phyloP scores from a whole-genome alignment of 2,329 filamentous ascomycete genomes.

The Neofusicoccum kwambonambiense region DNA sequence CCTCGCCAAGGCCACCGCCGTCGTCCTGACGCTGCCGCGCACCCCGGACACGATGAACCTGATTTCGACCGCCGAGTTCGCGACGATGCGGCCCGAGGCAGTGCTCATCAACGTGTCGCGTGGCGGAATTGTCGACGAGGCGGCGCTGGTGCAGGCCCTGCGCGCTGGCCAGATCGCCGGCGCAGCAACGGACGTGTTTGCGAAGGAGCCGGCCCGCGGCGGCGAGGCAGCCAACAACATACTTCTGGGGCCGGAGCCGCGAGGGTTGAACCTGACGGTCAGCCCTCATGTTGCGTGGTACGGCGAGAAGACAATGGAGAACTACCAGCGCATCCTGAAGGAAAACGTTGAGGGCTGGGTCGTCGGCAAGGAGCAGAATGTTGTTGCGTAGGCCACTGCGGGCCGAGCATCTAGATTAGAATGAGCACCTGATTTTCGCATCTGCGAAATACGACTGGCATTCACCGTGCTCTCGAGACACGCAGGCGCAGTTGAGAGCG shows the following conservation, averaged over 20 bases:
- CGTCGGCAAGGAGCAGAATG: constrained; percentile 39
- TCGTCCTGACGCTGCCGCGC: constrained; percentile 37
- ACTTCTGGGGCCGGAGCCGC: constrained; percentile 44
- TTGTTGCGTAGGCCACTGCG: constrained; percentile 25
- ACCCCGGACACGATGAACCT: constrained; percentile 33
- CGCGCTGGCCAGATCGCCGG: constrained; percentile 47
- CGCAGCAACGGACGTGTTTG: constrained; percentile 53
- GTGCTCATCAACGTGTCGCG: constrained; percentile 52
- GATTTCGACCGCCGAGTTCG: constrained; percentile 41
- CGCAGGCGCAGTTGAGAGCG: too few relatives aligned
- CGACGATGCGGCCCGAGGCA: constrained; percentile 45
- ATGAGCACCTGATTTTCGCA: too few relatives aligned
- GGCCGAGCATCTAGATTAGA: too few relatives aligned
- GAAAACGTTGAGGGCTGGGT: constrained; percentile 49
- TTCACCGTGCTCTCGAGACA: too few relatives aligned
- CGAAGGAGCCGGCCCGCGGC: constrained; percentile 46
- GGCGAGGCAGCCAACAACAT: constrained; percentile 39
- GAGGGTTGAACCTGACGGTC: constrained; percentile 50
- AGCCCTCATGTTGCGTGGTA: constrained; percentile 57
- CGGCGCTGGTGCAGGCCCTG: constrained; percentile 47
- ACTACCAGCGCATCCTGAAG: constrained; percentile 45
- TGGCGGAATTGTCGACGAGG: constrained; percentile 53
- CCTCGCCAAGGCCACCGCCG: constrained; percentile 36
- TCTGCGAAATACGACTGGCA: too few relatives aligned
- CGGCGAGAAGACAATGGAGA: constrained; percentile 48